A percentile compares a stretch with the other conserved stretches of the same genome.
Evolutionary conservation across 176 grass and related monocot species (phyloP).

Genomic region (Avena sativa): DNA sequence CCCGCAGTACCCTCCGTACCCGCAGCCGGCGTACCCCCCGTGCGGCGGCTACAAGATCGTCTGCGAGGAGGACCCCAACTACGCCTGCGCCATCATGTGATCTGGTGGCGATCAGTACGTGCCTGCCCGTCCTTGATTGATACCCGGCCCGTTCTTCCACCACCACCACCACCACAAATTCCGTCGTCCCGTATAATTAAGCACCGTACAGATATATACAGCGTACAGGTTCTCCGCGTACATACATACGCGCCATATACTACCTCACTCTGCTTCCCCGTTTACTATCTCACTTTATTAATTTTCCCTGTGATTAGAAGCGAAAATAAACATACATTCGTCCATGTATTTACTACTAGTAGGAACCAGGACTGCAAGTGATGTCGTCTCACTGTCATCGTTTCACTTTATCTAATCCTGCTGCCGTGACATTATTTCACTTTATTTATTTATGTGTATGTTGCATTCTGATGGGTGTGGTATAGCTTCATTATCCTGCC

Average conservation of each 20-base stretch:
- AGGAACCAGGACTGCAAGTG: background rate
- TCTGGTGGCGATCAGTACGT: background rate
- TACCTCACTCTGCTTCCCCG: background rate
- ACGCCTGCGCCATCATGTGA: constrained; percentile 82
- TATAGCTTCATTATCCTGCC: background rate
- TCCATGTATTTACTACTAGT: background rate
- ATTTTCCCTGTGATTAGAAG: constrained; percentile 13
- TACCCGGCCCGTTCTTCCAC: background rate
- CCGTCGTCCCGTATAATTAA: constrained; percentile 6
- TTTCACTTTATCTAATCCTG: background rate
- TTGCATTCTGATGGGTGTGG: background rate
- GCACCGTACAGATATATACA: constrained; percentile 21
- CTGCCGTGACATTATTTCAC: constrained; percentile 24
- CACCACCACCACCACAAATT: background rate
- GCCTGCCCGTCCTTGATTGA: background rate
- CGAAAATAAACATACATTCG: background rate
- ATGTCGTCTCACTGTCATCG: background rate
- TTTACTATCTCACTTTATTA: background rate
- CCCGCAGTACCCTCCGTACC: constrained; percentile 23
- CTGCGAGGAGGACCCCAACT: constrained; percentile 70
- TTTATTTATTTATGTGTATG: constrained; percentile 23
- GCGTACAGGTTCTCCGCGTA: background rate
- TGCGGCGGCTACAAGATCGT: constrained; percentile 68
- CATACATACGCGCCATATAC: background rate
- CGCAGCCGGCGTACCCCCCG: constrained; percentile 34